Conservation (phyloP, 257 asterid genomes). For the Solanum arcanum region DNA sequence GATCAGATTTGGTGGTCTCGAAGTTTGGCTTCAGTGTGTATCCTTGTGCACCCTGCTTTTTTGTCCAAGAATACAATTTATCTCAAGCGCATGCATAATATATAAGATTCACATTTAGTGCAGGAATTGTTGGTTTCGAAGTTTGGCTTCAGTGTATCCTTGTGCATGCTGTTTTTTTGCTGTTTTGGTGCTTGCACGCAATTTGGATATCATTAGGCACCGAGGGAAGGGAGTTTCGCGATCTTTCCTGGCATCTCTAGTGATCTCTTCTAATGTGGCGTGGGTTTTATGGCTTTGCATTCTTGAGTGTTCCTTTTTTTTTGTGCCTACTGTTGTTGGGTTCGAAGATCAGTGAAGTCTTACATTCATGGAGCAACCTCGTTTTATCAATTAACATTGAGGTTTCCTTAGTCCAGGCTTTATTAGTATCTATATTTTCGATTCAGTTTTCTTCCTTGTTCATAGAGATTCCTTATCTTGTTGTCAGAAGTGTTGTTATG, state of each 20-base stretch:
- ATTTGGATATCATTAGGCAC: not conserved
- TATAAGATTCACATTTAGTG: too few species aligned
- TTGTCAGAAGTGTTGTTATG: not conserved
- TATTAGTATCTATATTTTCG: too few species aligned
- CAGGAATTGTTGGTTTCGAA: not conserved
- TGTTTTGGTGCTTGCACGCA: not conserved
- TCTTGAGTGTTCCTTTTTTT: not conserved
- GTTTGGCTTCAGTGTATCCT: not conserved
- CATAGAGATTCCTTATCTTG: not conserved
- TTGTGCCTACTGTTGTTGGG: not conserved
- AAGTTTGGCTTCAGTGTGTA: not conserved
- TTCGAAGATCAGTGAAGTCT: not conserved
- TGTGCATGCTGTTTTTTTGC: not conserved
- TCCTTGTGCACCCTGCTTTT: not conserved
- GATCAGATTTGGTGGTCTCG: not conserved
- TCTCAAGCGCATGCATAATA: too few species aligned
- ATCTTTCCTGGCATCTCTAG: not conserved
- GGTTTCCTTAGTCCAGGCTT: not conserved
- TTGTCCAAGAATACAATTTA: not conserved
- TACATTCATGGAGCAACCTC: not conserved
- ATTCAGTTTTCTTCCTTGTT: not conserved
- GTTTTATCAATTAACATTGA: too few species aligned
- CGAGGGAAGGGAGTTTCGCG: not conserved
- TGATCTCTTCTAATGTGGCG: not conserved
- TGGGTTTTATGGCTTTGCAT: not conserved